These are phyloP conservation scores for Boletus semigastroideus DNA, from an alignment of 1,284 basidiomycete species.

Conservation along the genomic window DNA sequence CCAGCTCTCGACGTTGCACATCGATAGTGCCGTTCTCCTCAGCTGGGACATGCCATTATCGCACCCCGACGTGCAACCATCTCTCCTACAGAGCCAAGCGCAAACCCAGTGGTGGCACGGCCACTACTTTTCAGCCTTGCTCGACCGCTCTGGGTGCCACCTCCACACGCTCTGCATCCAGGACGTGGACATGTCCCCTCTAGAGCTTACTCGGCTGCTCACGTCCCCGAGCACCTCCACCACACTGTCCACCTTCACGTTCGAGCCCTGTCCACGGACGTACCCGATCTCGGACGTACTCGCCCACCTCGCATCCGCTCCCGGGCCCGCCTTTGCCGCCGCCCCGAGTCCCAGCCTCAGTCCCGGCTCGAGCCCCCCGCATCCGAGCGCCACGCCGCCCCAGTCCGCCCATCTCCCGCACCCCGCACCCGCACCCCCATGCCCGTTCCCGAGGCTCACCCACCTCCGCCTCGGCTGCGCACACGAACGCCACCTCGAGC, in stretches of 20 bases:
- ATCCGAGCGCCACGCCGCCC: not conserved
- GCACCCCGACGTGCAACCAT: constrained; percentile 11
- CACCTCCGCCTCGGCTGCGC: constrained; percentile 23
- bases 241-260: constrained; percentile 23
- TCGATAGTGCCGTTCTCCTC: constrained; percentile 24
- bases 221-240: constrained; percentile 17
- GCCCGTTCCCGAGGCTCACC: constrained; percentile 26
- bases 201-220: constrained; percentile 22
- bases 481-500: constrained; percentile 19
- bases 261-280: constrained; percentile 24
- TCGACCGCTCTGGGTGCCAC: constrained; percentile 23
- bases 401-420: not conserved
- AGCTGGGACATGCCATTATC: constrained; percentile 15
- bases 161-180: constrained; percentile 21
- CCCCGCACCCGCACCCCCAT: not conserved
- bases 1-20: constrained; percentile 20
- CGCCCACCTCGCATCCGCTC: constrained; percentile 2
- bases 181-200: constrained; percentile 25
- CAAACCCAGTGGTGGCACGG: constrained; percentile 22
- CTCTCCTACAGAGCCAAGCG: not conserved
- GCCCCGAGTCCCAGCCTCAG: not conserved
- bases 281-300: constrained; percentile 21
- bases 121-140: constrained; percentile 24
- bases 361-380: not conserved
- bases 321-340: not conserved